Percentiles rank a stretch among this genome's conserved stretches.
Conservation (phyloP, 768 basidiomycete genomes). For the Phanerodontia chrysosporium region DNA sequence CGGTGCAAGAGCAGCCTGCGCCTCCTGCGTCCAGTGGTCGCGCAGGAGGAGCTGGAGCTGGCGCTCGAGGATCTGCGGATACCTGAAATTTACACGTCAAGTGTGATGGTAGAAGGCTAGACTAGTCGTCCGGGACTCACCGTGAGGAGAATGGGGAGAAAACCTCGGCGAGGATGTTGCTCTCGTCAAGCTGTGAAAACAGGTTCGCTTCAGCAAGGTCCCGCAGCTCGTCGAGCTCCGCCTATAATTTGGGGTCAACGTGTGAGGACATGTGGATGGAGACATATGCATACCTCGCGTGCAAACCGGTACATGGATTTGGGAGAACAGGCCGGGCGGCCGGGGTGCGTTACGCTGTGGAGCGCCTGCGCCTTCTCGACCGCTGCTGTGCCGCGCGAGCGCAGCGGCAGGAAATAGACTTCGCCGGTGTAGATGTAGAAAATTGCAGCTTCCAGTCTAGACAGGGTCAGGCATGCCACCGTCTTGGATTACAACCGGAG, state of each 20-base stretch:
- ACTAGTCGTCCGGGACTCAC: background rate
- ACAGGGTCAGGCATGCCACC: no score
- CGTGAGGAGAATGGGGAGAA: slow-evolving; percentile 3
- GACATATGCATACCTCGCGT: no score
- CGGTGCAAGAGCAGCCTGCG: no score
- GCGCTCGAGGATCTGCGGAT: background rate
- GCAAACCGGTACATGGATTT: no score
- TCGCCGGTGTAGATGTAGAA: background rate
- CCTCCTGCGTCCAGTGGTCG: no score
- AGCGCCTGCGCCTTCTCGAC: no score
- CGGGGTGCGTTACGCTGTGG: no score
- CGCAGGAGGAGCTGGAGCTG: background rate
- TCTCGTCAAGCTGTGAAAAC: background rate
- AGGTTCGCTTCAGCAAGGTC: background rate
- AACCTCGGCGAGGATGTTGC: background rate
- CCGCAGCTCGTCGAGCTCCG: background rate
- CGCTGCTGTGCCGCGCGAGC: no score
- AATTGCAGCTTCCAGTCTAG: background rate
- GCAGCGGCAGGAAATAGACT: background rate
- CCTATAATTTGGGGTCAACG: background rate
- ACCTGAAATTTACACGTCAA: background rate
- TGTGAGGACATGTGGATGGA: no score
- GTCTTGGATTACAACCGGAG: no score
- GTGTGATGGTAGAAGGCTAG: background rate
- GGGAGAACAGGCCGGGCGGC: no score